Conservation (phyloP, 2,329 filamentous ascomycete genomes). For the Trichoderma lentiforme region DNA sequence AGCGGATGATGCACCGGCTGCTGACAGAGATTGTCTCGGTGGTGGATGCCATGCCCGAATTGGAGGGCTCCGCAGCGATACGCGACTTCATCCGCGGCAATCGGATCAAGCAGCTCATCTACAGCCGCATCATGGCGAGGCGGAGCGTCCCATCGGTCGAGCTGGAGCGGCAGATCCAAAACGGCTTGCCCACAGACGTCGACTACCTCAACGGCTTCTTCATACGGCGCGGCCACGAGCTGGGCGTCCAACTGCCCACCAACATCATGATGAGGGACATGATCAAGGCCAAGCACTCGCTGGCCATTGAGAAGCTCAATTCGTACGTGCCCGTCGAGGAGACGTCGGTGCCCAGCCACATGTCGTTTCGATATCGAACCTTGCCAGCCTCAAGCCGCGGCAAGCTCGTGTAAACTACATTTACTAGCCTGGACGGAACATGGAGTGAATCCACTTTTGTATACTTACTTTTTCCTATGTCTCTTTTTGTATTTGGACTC, state of each 20-base stretch:
- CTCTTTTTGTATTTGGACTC: neutral
- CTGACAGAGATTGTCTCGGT: constrained; percentile 72
- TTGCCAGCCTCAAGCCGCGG: neutral
- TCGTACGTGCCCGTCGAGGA: constrained; percentile 36
- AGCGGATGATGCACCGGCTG: constrained; percentile 65
- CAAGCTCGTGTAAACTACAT: neutral
- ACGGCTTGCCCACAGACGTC: constrained; percentile 67
- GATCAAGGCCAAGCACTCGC: constrained; percentile 64
- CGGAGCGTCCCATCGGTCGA: constrained; percentile 51
- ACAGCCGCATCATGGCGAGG: constrained; percentile 35
- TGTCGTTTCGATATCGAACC: constrained; percentile 25
- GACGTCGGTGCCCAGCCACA: constrained; percentile 29
- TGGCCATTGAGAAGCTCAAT: constrained; percentile 32
- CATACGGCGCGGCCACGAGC: constrained; percentile 64
- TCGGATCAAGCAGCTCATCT: constrained; percentile 58
- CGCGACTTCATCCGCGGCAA: constrained; percentile 54
- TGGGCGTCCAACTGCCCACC: constrained; percentile 68
- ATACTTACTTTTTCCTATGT: neutral
- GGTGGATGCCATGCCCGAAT: constrained; percentile 70
- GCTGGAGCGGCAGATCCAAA: constrained; percentile 65
- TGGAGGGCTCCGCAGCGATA: constrained; percentile 58
- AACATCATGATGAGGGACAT: constrained; percentile 71
- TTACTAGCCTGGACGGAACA: neutral
- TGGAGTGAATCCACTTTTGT: neutral
- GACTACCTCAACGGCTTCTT: constrained; percentile 90